These are phyloP conservation scores for Dictyostelium citrinum DNA, from an alignment of 78 protist genomes.

Conservation along the genomic window DNA sequence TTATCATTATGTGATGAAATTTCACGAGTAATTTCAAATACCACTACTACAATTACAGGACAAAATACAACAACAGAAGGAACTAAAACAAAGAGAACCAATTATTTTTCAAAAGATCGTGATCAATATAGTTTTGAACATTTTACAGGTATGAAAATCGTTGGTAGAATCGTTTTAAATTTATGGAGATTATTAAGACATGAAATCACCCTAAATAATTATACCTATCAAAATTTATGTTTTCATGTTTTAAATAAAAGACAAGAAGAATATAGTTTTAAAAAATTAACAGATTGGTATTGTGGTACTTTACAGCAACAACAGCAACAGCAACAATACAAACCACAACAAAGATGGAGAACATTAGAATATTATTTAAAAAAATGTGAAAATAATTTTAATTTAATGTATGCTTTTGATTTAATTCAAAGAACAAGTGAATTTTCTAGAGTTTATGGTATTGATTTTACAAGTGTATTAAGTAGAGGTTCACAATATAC, in stretches of 20 bases:
- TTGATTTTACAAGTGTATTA: constrained; percentile 87
- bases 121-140: constrained; percentile 70
- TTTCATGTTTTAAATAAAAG: constrained; percentile 63
- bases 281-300: constrained; percentile 70
- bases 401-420: constrained; percentile 75
- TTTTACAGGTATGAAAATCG: constrained; percentile 60
- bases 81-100: not conserved
- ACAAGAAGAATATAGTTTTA: constrained; percentile 13
- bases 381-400: not conserved
- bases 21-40: constrained; percentile 2
- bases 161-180: constrained; percentile 91
- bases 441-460: constrained; percentile 94
- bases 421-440: constrained; percentile 92
- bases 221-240: constrained; percentile 70
- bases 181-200: constrained; percentile 89
- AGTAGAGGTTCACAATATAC: constrained; percentile 95
- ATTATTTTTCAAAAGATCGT: constrained; percentile 27
- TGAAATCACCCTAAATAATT: constrained; percentile 84
- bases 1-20: constrained; percentile 62
- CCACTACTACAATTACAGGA: not conserved
- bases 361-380: constrained; percentile 21
- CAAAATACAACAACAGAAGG: not conserved
- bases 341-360: constrained; percentile 17
- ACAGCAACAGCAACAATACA: not conserved
- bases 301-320: not conserved